phyloP scores from a whole-genome alignment of 2,329 filamentous ascomycete genomes.

The Didymella lethalis region DNA sequence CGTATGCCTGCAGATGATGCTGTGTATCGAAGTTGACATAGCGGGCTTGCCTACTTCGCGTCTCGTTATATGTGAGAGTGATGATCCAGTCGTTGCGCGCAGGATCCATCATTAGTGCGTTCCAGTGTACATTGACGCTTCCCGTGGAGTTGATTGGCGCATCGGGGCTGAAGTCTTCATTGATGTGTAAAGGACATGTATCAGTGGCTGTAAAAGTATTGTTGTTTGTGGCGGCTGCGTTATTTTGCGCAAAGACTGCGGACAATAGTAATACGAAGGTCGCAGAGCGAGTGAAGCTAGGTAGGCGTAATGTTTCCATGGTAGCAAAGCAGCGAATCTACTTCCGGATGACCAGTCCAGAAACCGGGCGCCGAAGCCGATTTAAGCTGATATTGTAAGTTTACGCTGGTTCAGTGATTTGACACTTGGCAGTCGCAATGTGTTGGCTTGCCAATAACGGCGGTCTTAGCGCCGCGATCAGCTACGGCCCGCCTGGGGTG shows the following conservation, averaged over 20 bases:
- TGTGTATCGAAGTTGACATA: not conserved
- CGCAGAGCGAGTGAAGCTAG: slow-evolving; percentile 2
- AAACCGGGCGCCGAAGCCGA: not conserved
- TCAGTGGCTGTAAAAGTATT: not conserved
- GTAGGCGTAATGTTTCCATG: slow-evolving; percentile 4
- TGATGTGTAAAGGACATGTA: slow-evolving; percentile 1
- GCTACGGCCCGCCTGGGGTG: slow-evolving; percentile 3
- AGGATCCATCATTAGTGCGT: slow-evolving; percentile 21
- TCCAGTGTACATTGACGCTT: slow-evolving; percentile 17
- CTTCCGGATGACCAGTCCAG: not conserved
- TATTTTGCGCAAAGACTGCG: slow-evolving; percentile 2
- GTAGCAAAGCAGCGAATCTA: not conserved
- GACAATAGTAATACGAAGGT: not conserved
- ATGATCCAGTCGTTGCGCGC: slow-evolving; percentile 15
- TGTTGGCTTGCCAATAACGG: slow-evolving; percentile 22
- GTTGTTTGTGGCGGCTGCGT: not conserved
- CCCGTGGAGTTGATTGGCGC: slow-evolving; percentile 15
- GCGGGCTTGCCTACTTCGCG: not conserved
- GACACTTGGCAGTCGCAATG: slow-evolving; percentile 18
- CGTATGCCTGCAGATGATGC: not conserved
- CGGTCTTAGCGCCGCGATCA: slow-evolving; percentile 18
- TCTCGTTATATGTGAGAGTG: slow-evolving; percentile 16
- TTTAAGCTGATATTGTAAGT: slow-evolving; percentile 15
- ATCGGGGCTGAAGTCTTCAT: not conserved
- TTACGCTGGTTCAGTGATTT: slow-evolving; percentile 8